phyloP scores from a whole-genome alignment of 805 yeast genomes.

The Lachancea cidri region DNA sequence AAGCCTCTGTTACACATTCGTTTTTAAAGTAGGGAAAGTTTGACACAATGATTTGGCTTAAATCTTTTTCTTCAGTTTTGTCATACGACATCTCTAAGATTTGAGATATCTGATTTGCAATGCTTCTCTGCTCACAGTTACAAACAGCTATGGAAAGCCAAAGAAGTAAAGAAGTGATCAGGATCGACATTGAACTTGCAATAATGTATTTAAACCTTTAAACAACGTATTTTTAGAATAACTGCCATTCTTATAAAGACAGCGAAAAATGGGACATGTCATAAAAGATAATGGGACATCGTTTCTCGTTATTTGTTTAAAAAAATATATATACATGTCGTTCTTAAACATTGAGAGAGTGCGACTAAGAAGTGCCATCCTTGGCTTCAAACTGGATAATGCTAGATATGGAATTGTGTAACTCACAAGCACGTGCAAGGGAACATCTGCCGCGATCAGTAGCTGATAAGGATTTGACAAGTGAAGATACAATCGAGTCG shows the following conservation, averaged over 20 bases:
- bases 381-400: background rate
- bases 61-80: background rate
- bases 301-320: too few relatives aligned
- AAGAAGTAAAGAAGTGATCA: background rate
- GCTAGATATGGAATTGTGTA: background rate
- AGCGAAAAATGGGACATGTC: too few relatives aligned
- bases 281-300: too few relatives aligned
- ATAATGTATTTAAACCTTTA: too few relatives aligned
- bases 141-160: background rate
- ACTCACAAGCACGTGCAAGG: background rate
- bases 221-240: too few relatives aligned
- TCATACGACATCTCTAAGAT: background rate
- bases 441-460: background rate
- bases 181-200: too few relatives aligned
- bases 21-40: conserved; percentile 22
- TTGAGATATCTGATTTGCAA: background rate
- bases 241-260: too few relatives aligned
- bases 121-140: background rate
- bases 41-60: conserved; percentile 11
- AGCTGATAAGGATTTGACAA: background rate
- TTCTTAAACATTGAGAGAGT: too few relatives aligned
- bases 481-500: background rate
- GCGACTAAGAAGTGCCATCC: too few relatives aligned
- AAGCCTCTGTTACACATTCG: conserved; percentile 38
- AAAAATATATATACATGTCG: too few relatives aligned